These are phyloP conservation scores for Lotmaria passim DNA, from an alignment of 208 protist genomes.

Conservation along the genomic window DNA sequence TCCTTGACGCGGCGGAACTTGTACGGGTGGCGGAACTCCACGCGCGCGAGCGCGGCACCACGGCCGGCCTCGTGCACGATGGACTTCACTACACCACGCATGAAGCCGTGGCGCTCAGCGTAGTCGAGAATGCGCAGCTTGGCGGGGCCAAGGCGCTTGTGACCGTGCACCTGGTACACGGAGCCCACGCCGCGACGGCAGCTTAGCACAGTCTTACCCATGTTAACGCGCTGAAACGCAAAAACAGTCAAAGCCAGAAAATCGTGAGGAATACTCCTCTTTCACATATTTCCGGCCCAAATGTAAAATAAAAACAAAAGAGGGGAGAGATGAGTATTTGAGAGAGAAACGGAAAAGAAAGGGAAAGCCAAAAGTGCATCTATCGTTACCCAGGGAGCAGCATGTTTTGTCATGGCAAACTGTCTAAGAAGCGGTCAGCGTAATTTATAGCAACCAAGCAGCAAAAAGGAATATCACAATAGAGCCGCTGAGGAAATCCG, in stretches of 20 bases:
- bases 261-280: too few relatives aligned
- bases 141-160: slow-evolving; percentile 96
- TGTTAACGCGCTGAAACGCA: slow-evolving; percentile 25
- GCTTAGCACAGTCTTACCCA: slow-evolving; percentile 89
- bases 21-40: slow-evolving; percentile 97
- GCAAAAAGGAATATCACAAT: not conserved
- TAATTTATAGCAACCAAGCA: too few relatives aligned
- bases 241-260: too few relatives aligned
- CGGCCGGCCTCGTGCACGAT: slow-evolving; percentile 99
- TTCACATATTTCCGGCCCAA: too few relatives aligned
- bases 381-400: too few relatives aligned
- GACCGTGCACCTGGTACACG: slow-evolving; percentile 93
- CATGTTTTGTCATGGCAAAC: too few relatives aligned
- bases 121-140: slow-evolving; percentile 97
- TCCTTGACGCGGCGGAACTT: slow-evolving; percentile 75
- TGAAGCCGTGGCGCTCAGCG: slow-evolving; percentile 96
- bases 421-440: too few relatives aligned
- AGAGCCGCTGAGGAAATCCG: not conserved
- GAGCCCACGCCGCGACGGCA: slow-evolving; percentile 96
- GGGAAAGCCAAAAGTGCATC: not conserved
- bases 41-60: slow-evolving; percentile 98
- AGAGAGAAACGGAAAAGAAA: not conserved
- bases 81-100: slow-evolving; percentile 88
- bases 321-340: too few relatives aligned
- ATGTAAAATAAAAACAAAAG: too few relatives aligned